Evolutionary conservation across 352 stramenopile genomes (phyloP).

Genomic region (Phytophthora chlamydospora): DNA sequence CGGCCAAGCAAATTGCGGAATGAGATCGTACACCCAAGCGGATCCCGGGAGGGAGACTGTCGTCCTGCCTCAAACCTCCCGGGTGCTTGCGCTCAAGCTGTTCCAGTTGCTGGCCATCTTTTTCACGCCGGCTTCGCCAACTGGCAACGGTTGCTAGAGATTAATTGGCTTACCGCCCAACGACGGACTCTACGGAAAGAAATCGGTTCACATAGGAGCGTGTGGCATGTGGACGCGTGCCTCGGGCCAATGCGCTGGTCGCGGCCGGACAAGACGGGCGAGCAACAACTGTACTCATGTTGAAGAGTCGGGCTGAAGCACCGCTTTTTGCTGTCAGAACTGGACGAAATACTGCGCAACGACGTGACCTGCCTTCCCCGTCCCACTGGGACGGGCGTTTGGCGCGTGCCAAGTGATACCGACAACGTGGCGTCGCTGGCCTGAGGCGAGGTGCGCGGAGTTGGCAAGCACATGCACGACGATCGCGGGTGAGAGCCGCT

Average conservation of each 20-base stretch:
- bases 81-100: constrained; percentile 21
- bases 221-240: constrained; percentile 20
- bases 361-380: constrained; percentile 2
- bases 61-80: neutral
- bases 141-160: neutral
- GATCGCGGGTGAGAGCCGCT: too few species aligned
- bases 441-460: too few species aligned
- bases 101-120: constrained; percentile 2
- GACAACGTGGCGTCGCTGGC: constrained; percentile 6
- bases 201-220: constrained; percentile 15
- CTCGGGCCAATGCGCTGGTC: constrained; percentile 31
- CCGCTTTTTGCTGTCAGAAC: constrained; percentile 31
- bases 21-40: constrained; percentile 10
- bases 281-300: constrained; percentile 16
- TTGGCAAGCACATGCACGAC: too few species aligned
- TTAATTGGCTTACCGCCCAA: constrained; percentile 11
- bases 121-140: constrained; percentile 11
- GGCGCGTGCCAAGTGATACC: constrained; percentile 22
- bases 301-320: constrained; percentile 13
- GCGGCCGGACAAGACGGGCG: constrained; percentile 3
- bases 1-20: constrained; percentile 25
- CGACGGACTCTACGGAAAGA: constrained; percentile 41
- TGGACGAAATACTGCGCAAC: constrained; percentile 12
- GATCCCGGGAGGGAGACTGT: neutral
- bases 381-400: constrained; percentile 13